These are phyloP conservation scores for Ichthyophonus hoferi DNA, from an alignment of 208 protist species.

Conservation along the genomic window DNA sequence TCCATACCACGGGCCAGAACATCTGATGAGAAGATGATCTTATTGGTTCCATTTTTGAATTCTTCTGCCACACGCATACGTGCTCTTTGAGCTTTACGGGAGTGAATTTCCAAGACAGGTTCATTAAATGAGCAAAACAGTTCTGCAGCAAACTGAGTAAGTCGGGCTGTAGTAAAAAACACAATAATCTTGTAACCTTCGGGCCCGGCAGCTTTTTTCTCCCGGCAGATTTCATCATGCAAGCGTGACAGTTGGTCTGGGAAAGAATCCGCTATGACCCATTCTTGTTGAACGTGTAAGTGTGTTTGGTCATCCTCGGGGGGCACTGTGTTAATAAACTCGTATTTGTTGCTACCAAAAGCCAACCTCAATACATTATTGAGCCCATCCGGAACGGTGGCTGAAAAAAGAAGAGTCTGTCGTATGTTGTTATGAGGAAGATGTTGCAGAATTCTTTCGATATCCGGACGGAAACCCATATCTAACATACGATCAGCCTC, in stretches of 20 bases:
- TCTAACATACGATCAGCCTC: slow-evolving; percentile 96
- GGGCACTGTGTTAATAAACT: slow-evolving; percentile 33
- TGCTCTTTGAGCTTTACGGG: slow-evolving; percentile 55
- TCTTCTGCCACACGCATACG: slow-evolving; percentile 52
- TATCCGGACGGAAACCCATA: slow-evolving; percentile 92
- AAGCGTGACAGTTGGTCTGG: not conserved
- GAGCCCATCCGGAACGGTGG: slow-evolving; percentile 68
- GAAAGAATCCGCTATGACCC: not conserved
- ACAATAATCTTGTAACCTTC: slow-evolving; percentile 45
- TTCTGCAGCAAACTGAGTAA: slow-evolving; percentile 38
- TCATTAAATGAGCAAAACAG: slow-evolving; percentile 12
- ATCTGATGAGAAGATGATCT: slow-evolving; percentile 60
- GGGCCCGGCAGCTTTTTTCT: no score
- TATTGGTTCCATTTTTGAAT: slow-evolving; percentile 45
- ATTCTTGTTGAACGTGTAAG: slow-evolving; percentile 16
- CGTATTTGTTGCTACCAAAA: not conserved
- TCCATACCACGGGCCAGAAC: slow-evolving; percentile 65
- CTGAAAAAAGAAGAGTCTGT: slow-evolving; percentile 91
- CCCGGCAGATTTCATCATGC: not conserved
- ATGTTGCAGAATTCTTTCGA: slow-evolving; percentile 79
- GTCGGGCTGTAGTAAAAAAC: slow-evolving; percentile 60
- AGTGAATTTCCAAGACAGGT: slow-evolving; percentile 47
- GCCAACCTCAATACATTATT: not conserved
- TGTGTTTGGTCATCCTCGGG: slow-evolving; percentile 23
- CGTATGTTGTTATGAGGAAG: slow-evolving; percentile 69